phyloP scores from a whole-genome alignment of 2,329 filamentous ascomycete genomes.

The Fusarium virguliforme region DNA sequence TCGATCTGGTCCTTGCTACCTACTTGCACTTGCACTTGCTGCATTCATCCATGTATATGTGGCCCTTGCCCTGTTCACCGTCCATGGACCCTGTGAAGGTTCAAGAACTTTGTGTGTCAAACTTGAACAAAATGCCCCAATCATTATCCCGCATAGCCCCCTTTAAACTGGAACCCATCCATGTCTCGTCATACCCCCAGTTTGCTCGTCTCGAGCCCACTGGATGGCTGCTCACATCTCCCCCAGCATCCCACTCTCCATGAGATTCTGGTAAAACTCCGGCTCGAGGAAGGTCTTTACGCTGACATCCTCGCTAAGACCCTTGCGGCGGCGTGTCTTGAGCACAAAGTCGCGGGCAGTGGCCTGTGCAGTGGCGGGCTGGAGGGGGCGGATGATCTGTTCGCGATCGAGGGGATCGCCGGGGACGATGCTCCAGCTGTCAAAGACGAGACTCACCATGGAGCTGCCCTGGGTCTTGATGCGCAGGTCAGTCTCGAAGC shows the following conservation, averaged over 20 bases:
- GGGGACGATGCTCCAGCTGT: constrained; percentile 95
- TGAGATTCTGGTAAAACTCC: constrained; percentile 89
- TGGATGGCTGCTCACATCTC: constrained; percentile 53
- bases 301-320: constrained; percentile 93
- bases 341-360: constrained; percentile 96
- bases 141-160: constrained; percentile 26
- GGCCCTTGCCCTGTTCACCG: constrained; percentile 34
- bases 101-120: constrained; percentile 27
- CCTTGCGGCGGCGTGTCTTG: constrained; percentile 95
- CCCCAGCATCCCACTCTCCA: constrained; percentile 90
- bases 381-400: constrained; percentile 84
- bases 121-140: constrained; percentile 27
- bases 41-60: constrained; percentile 41
- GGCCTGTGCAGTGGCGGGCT: constrained; percentile 89
- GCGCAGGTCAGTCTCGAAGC: constrained; percentile 96
- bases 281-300: constrained; percentile 97
- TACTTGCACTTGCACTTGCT: no score
- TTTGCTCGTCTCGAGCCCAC: neutral
- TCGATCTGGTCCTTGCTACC: constrained; percentile 37
- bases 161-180: constrained; percentile 15
- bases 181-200: constrained; percentile 20
- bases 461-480: constrained; percentile 97
- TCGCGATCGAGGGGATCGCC: constrained; percentile 94
- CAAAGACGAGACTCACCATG: constrained; percentile 92
- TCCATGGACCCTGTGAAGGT: constrained; percentile 39